Base-by-base conservation (phyloP, 1,139 yeast genomes). In the Suhomyces atakaporum region DNA sequence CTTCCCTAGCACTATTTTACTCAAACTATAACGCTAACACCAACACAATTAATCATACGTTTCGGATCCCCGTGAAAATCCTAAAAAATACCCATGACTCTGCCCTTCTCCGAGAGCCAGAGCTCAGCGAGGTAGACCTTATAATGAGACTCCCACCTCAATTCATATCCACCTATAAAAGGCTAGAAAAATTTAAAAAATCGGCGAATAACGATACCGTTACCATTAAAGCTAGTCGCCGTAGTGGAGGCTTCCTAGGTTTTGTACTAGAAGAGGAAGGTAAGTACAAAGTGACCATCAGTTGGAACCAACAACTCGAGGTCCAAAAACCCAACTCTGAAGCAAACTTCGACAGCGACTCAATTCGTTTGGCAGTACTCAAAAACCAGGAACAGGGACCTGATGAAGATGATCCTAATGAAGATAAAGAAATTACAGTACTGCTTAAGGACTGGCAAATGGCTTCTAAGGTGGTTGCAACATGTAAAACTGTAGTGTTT, bases 131-230 rank as follows among this genome's bases (percentile, higher is more conserved):
- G 16, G 69, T 77, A 27, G 79, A 75, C 39, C 59, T 79, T 23
- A 63, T 78, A 43, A 63, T 77, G 66, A 66, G 65, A 39, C 48
- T 81, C 12, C 81, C 83, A 2, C 57, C 53, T 15, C 74, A 72
- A 40, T 70, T 80, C 42, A 52, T 58, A 1, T 54, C 75, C 1
- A 63, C 75, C 7, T 77, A 77, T 52, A 73, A 66, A 42, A 54
- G 87, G 33, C 62, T 79, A 7, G 86, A 81, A 33, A 69, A 83
- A 49, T 80, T 79, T 50, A 72, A 68, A 40, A 68, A 63, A 27
- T 16, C 39, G 8, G 16, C 42, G n/a, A 46, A 41, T 23, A 60
- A 56, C 33, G 75, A 69, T 15, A 35, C 53, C 16, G 56, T 70
- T 3, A 57, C 65, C 2, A 60, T 71, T 4, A 54, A 50, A 31